Evolutionary conservation across 495 filamentous ascomycete genomes (phyloP).

Genomic region (Daldinia childiae): DNA sequence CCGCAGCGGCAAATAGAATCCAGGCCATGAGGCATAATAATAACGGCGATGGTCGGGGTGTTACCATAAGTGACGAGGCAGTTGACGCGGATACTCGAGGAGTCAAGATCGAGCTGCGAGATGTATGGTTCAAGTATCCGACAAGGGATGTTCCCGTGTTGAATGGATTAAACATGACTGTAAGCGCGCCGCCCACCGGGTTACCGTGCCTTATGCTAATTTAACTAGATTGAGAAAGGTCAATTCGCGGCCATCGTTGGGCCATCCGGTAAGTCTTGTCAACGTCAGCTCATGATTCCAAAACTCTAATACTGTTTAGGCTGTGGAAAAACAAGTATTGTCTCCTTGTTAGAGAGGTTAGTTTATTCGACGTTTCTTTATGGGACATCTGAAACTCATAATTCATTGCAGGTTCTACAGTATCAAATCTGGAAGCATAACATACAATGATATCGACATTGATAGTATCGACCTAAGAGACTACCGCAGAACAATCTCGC

Average conservation of each 20-base stretch:
- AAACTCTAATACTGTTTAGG: conserved; percentile 58
- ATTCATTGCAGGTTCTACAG: conserved; percentile 63
- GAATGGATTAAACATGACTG: conserved; percentile 59
- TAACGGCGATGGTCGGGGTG: conserved; percentile 39
- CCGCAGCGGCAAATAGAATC: conserved; percentile 65
- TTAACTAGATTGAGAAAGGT: conserved; percentile 65
- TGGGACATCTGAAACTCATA: conserved; percentile 13
- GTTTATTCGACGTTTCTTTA: conserved; percentile 1
- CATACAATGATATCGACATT: conserved; percentile 61
- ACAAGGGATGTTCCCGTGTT: conserved; percentile 63
- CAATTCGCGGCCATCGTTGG: conserved; percentile 75
- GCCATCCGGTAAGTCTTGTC: conserved; percentile 50
- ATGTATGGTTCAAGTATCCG: conserved; percentile 69
- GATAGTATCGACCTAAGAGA: conserved; percentile 57
- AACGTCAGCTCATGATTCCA: not conserved
- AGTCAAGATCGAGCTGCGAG: conserved; percentile 62
- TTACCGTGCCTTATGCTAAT: conserved; percentile 15
- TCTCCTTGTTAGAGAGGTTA: conserved; percentile 69
- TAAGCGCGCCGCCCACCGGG: conserved; percentile 35
- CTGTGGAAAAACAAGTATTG: conserved; percentile 77
- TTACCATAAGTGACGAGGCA: conserved; percentile 43
- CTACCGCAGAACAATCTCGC: conserved; percentile 63
- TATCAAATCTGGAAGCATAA: conserved; percentile 57
- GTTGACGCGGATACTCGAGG: conserved; percentile 57
- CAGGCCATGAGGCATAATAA: conserved; percentile 54